Evolutionary conservation across 169 alveolate species (phyloP), one percentile per base, ranked within the genome.

Genomic region (Cryptosporidium canis): DNA sequence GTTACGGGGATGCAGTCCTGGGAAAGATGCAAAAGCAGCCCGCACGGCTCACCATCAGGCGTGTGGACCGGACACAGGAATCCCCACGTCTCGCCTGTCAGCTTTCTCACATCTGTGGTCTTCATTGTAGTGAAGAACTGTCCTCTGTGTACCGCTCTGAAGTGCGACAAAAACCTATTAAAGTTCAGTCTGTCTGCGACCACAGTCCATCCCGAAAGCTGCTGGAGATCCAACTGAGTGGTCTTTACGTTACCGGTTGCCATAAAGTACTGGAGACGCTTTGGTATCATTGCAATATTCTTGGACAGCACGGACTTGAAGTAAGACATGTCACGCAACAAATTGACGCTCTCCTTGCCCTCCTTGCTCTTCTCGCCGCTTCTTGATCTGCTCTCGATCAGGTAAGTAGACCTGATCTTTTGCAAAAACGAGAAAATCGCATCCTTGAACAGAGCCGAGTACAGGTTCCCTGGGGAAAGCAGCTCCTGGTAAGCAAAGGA

Each of bases 1-100:
- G 87, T 77, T 12, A 77, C 72, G 24, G 87, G 87, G 21, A 77
- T 93, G 84, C 98, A 95, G 55, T 93, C 94, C 67, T 95, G 95
- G 9, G 99, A 85, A 61, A 98, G 93, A 93, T 99, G 99, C 64
- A 97, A 94, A 90, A 99, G 85, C 47, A 99, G 93, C 7, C 99
- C 99, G 85, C 99, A 98, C 0, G 99, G 99, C n/a, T 98, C 98
- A 55, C 99, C 99, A 94, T 99, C 99, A 44, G 99, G 99, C 0
- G 99, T 98, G 91, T 99, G 99, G 21, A 99, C 99, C 3, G 99
- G 99, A 67, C 99, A 99, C 18, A 99, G 93, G 92, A 99, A 99
- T 41, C 99, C 99, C 99, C 99, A 99, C 45, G 99, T 95, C 85
- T 99, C 99, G 0, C 99, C 99, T 29, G 98, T 93, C 85, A 99